phyloP scores from a whole-genome alignment of 1,284 basidiomycete genomes.

The Uromyces viciae-fabae region DNA sequence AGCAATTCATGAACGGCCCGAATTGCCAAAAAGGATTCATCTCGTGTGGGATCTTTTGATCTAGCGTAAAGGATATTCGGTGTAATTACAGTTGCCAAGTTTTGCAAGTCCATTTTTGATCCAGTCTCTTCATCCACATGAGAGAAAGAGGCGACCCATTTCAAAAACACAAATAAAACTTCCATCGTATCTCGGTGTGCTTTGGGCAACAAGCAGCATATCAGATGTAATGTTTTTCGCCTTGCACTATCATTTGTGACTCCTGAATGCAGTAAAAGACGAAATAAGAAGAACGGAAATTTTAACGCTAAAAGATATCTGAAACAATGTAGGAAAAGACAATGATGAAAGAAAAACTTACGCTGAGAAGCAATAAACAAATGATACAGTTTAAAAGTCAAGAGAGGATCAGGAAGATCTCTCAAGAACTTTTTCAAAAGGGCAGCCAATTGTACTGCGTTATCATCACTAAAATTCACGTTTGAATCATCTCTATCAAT shows the following conservation, averaged over 20 bases:
- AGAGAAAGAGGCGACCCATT: conserved; percentile 98
- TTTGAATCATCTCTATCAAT: conserved; percentile 78
- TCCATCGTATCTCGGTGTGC: conserved; percentile 95
- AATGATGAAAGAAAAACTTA: conserved; percentile 57
- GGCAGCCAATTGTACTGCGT: conserved; percentile 94
- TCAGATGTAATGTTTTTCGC: conserved; percentile 76
- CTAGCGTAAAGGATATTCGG: conserved; percentile 89
- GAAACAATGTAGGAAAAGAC: background rate
- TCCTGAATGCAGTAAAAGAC: conserved; percentile 55
- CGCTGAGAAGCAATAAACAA: conserved; percentile 82
- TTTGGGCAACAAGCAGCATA: conserved; percentile 82
- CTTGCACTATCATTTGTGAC: conserved; percentile 73
- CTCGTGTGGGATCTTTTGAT: conserved; percentile 71
- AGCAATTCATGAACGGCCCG: conserved; percentile 76
- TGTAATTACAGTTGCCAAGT: conserved; percentile 95
- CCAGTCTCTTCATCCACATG: conserved; percentile 97
- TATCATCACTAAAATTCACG: conserved; percentile 81
- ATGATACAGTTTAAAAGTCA: conserved; percentile 89
- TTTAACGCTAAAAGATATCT: conserved; percentile 13
- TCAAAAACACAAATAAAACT: conserved; percentile 94
- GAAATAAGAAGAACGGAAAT: background rate
- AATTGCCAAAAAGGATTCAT: conserved; percentile 90
- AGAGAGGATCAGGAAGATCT: conserved; percentile 89
- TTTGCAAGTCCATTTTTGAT: conserved; percentile 95
- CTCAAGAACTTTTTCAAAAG: conserved; percentile 94